phyloP scores from a whole-genome alignment of 768 basidiomycete species.

The Suillus variegatus region DNA sequence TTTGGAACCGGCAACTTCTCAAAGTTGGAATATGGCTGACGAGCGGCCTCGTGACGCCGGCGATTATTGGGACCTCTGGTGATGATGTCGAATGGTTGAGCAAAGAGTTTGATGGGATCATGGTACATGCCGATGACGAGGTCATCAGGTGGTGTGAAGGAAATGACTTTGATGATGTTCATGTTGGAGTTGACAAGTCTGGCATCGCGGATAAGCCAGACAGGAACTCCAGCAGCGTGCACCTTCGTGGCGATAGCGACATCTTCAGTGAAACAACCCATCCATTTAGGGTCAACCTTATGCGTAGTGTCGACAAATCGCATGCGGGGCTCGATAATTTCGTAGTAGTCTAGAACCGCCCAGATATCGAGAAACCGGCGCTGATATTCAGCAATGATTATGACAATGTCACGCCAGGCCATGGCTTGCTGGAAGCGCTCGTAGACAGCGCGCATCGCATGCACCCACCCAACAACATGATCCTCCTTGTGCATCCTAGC shows the following conservation, averaged over 20 bases:
- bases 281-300: not conserved
- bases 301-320: not conserved
- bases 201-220: not conserved
- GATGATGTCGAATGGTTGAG: not conserved
- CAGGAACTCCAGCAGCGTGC: not conserved
- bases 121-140: not conserved
- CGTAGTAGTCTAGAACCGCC: not conserved
- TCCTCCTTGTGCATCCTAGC: not conserved
- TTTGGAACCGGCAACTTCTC: not conserved
- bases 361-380: not conserved
- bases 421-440: not conserved
- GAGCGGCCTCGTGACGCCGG: not conserved
- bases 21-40: not conserved
- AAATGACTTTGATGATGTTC: not conserved
- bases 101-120: not conserved
- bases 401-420: not conserved
- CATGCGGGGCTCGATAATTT: not conserved
- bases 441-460: not conserved
- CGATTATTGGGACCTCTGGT: not conserved
- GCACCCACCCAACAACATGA: not conserved
- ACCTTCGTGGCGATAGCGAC: not conserved
- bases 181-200: not conserved
- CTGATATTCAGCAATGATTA: not conserved
- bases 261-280: conserved; percentile 6
- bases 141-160: not conserved